A percentile compares a stretch with the other conserved stretches of the same genome.
Evolutionary conservation across 176 grass and related monocot species (phyloP).

Genomic region (Tillandsia fasciculata): DNA sequence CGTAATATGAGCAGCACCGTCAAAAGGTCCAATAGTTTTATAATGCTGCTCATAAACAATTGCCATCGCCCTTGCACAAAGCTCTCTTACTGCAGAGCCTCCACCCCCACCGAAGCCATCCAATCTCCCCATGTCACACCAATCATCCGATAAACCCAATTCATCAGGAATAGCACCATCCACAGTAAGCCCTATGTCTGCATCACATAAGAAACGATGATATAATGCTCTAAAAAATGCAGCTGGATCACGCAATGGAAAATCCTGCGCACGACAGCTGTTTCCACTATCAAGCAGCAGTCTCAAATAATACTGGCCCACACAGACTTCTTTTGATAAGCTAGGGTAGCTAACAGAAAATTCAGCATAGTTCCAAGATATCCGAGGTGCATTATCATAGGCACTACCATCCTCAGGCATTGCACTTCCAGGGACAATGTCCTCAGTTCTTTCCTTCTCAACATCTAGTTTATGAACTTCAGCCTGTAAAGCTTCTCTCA

Average conservation of each 20-base stretch:
- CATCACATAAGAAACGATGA: constrained; percentile 96
- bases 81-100: constrained; percentile 90
- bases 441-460: constrained; percentile 92
- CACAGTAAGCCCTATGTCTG: constrained; percentile 89
- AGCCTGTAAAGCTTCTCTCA: constrained; percentile 84
- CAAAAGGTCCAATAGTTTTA: constrained; percentile 85
- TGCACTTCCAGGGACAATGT: constrained; percentile 70
- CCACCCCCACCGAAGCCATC: constrained; percentile 98
- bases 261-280: constrained; percentile 66
- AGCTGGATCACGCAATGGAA: constrained; percentile 89
- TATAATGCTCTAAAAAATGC: constrained; percentile 97
- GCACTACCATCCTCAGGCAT: constrained; percentile 43
- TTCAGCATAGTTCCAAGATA: constrained; percentile 99
- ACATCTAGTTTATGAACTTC: constrained; percentile 99
- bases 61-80: constrained; percentile 95
- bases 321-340: constrained; percentile 96
- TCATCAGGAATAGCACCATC: constrained; percentile 98
- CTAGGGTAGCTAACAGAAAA: constrained; percentile 86
- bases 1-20: constrained; percentile 89
- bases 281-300: constrained; percentile 87
- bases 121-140: constrained; percentile 98
- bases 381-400: constrained; percentile 60
- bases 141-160: constrained; percentile 92
- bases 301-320: constrained; percentile 91
- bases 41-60: constrained; percentile 99